Percentiles rank a stretch among this genome's conserved stretches.
phyloP scores from a whole-genome alignment of 2,329 filamentous ascomycete species.

The Ophiostoma australiae region DNA sequence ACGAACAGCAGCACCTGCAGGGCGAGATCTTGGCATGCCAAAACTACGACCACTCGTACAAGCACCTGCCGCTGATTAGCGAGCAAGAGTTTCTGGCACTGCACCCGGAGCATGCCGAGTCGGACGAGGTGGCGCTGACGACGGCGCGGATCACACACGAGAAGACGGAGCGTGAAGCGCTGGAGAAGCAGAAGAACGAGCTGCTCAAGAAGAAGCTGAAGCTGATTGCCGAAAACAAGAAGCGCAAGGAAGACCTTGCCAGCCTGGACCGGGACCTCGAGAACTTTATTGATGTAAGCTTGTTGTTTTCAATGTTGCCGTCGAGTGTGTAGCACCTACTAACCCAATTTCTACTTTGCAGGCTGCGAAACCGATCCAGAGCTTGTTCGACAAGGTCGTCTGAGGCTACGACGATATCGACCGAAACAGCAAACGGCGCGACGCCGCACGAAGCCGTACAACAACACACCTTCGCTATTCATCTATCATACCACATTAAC shows the following conservation, averaged over 20 bases:
- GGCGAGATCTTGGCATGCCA: conserved; percentile 89
- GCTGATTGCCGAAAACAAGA: conserved; percentile 71
- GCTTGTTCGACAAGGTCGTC: conserved; percentile 71
- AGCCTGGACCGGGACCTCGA: conserved; percentile 89
- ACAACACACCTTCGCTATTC: background rate
- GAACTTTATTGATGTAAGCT: conserved; percentile 78
- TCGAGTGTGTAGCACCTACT: background rate
- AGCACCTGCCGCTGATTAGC: conserved; percentile 76
- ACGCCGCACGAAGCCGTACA: no score
- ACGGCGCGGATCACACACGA: conserved; percentile 88
- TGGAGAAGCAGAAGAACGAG: conserved; percentile 79
- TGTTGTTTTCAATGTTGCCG: no score
- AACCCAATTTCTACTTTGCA: conserved; percentile 34
- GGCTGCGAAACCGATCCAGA: conserved; percentile 84
- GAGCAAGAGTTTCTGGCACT: conserved; percentile 73
- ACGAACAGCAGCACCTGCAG: conserved; percentile 85
- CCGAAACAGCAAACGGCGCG: background rate
- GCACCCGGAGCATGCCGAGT: conserved; percentile 68
- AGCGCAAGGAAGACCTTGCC: conserved; percentile 85
- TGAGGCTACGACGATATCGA: conserved; percentile 32
- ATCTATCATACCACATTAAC: background rate
- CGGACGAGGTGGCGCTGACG: conserved; percentile 77
- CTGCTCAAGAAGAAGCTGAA: conserved; percentile 62
- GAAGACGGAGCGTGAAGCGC: conserved; percentile 71
- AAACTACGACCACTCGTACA: conserved; percentile 87